Evolutionary conservation across 305 asterid genomes (phyloP), one percentile per base, ranked within the genome.

Genomic region (Fraxinus paxiana): DNA sequence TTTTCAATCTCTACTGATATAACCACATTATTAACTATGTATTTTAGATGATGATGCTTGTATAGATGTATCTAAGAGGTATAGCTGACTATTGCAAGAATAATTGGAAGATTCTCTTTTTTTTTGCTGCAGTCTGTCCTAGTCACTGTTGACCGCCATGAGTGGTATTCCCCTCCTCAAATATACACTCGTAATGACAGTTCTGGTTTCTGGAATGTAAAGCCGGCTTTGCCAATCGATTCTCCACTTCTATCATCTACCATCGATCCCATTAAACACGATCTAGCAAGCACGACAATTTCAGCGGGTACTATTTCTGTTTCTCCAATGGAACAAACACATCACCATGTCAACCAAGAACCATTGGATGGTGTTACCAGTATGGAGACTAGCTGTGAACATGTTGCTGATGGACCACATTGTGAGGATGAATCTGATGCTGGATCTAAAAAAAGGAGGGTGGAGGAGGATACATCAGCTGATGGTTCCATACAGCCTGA

Each of bases 151-250:
- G 99, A 96, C 79, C 97, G 98, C 80, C 98, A 94, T 84, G 98
- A 96, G 86, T 96, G 99, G 99, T 94, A 96, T 89, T 98, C 99
- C 71, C 90, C 94, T 75, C 98, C 99, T 76, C 97, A 90, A 79
- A 85, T 92, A 83, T 96, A 93, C 84, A 90, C 92, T 56, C 99
- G 98, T 59, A 85, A 94, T 86, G 99, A 94, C 85, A 83, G 89
- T 84, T 88, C 98, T 43, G 99, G 99, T 73, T 81, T 94, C 71
- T 96, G 99, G 99, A 86, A 84, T 24, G 82, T 87, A 38, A 94
- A 94, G 87, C 91, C 88, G 63, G 97, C 94, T 75, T 84, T 96
- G 86, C 95, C 91, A 70, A 82, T 86, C 72, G 89, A 91, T 72
- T 87, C 95, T 81, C 91, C 92, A 37, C 87, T 88, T 82, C 73